Evolutionary conservation across 1,284 basidiomycete species (phyloP), one percentile per base, ranked within the genome.

Genomic region (Ustilago tritici): DNA sequence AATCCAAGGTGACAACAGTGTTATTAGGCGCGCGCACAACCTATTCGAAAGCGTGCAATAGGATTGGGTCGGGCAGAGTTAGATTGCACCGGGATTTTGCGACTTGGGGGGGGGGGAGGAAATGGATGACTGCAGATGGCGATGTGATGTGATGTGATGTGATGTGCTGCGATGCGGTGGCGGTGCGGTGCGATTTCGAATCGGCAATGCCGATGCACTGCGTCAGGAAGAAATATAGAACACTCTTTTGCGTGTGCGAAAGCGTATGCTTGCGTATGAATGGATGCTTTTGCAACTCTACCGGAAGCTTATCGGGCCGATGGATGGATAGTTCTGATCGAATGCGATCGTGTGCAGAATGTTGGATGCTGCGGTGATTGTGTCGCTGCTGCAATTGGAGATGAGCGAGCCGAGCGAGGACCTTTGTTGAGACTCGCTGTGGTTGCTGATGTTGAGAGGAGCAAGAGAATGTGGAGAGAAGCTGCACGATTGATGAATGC

Each of bases 141-240:
- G 23, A 61, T 52, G 62, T 40, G 54, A 38, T 56, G 62, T 40
- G 54, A 38, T 56, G 62, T 40, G 54, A 38, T 56, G 54, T 40
- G 19, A 34, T 38, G 57, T 31, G 47, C 14, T 38, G 65, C 47
- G 59, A 34, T 62, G 55, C 40, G 49, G n/a, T 49, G 38, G 65
- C 58, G 58, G n/a, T 61, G 63, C 59, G 63, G 47, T 67, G 70
- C 56, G 70, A 59, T 66, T 65, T 65, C 54, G 54, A 64, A 65
- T 61, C 56, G 19, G 46, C n/a, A 54, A 28, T 59, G 61, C 61
- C n/a, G 58, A 28, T 59, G 61, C 61, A 50, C 57, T 70, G 67
- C 67, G 57, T 60, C 43, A 34, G 56, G 49, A 43, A 53, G 46
- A 54, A 59, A 54, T 31, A 50, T 40, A n/a, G 19, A 9, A 12